phyloP scores from a whole-genome alignment of 176 grass and related monocot genomes.

The Dactylis glomerata region DNA sequence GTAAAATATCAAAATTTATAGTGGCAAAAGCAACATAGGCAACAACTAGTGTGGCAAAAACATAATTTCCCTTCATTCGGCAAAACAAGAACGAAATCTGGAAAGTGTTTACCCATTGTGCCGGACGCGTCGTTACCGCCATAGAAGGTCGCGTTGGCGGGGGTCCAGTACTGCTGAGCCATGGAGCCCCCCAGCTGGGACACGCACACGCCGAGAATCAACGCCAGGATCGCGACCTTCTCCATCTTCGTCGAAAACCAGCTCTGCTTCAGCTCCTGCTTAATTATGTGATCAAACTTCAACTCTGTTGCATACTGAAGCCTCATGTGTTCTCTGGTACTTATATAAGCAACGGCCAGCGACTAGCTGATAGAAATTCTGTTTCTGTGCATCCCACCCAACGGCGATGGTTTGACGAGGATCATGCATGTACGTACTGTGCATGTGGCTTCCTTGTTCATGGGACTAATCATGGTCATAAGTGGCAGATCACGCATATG shows the following conservation, averaged over 20 bases:
- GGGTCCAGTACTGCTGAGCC: conserved; percentile 27
- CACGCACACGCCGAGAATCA: conserved; percentile 16
- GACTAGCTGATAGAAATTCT: background rate
- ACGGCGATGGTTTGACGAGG: conserved; percentile 2
- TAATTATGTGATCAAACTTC: background rate
- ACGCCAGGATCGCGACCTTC: background rate
- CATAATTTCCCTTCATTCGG: too few relatives aligned
- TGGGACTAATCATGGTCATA: background rate
- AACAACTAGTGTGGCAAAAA: background rate
- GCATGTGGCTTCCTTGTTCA: conserved; percentile 24
- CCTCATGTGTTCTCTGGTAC: background rate
- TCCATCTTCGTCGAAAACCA: background rate
- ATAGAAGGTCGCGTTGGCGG: conserved; percentile 55
- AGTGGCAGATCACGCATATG: conserved; percentile 6
- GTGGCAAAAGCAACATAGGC: too few relatives aligned
- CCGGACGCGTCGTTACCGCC: conserved; percentile 41
- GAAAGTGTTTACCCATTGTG: conserved; percentile 30
- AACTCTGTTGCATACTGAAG: background rate
- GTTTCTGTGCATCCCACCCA: background rate
- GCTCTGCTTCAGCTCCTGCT: too few relatives aligned
- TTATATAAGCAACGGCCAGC: conserved; percentile 28
- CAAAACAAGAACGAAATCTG: too few relatives aligned
- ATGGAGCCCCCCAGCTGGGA: background rate
- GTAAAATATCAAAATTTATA: too few relatives aligned
- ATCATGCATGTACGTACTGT: background rate